phyloP scores from a whole-genome alignment of 371 early-diverging fungal species.

The Mortierella sp. region DNA sequence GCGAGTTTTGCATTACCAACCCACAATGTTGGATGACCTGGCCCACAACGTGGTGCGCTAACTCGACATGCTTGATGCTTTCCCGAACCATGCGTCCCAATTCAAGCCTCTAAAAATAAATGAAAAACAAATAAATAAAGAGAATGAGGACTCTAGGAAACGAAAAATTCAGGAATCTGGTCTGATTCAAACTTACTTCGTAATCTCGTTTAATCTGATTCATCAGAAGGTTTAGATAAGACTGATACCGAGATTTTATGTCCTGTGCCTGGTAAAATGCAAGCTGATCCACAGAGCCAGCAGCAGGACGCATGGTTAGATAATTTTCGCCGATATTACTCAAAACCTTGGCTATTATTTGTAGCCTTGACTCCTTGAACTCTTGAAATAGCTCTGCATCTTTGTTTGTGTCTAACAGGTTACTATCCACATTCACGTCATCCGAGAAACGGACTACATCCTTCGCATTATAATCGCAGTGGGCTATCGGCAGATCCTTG shows the following conservation, averaged over 20 bases:
- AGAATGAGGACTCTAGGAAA: not conserved
- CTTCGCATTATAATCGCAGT: slow-evolving; percentile 1
- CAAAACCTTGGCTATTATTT: slow-evolving; percentile 31
- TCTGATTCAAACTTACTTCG: slow-evolving; percentile 19
- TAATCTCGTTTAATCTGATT: slow-evolving; percentile 36
- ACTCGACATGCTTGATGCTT: slow-evolving; percentile 15
- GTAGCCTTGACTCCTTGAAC: slow-evolving; percentile 32
- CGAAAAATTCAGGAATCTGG: no score
- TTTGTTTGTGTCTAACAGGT: slow-evolving; percentile 9
- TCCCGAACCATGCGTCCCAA: slow-evolving; percentile 19
- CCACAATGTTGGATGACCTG: slow-evolving; percentile 47
- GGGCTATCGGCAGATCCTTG: slow-evolving; percentile 30
- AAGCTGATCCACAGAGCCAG: slow-evolving; percentile 8
- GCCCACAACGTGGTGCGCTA: slow-evolving; percentile 32
- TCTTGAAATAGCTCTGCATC: slow-evolving; percentile 19
- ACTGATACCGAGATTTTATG: slow-evolving; percentile 24
- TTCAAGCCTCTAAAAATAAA: slow-evolving; percentile 26
- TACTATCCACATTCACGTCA: slow-evolving; percentile 10
- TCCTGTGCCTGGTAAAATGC: slow-evolving; percentile 12
- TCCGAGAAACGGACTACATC: not conserved
- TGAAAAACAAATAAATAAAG: not conserved
- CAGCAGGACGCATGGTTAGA: slow-evolving; percentile 6
- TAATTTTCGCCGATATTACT: slow-evolving; percentile 51
- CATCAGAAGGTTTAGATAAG: slow-evolving; percentile 21
- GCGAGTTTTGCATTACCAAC: slow-evolving; percentile 29